phyloP scores from a whole-genome alignment of 140 eudicot genomes.

The Oenanthe javanica region DNA sequence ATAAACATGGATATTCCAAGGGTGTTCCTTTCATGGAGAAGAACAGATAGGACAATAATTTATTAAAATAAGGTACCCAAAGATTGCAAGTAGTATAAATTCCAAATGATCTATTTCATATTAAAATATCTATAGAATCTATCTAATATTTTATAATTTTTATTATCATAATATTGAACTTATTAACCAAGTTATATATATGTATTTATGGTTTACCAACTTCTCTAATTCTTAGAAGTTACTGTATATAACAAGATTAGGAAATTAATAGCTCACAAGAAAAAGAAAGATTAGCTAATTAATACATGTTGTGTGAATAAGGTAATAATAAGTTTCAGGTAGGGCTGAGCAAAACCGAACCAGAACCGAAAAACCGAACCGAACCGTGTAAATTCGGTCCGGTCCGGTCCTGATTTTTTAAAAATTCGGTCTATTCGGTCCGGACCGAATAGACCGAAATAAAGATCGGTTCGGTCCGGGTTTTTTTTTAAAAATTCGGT shows the following conservation, averaged over 20 bases:
- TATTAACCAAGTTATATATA: not conserved
- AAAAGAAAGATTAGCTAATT: too few relatives aligned
- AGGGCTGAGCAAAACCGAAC: too few relatives aligned
- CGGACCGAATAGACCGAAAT: too few relatives aligned
- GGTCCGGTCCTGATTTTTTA: too few relatives aligned
- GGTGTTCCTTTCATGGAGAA: not conserved
- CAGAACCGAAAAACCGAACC: too few relatives aligned
- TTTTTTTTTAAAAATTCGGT: too few relatives aligned
- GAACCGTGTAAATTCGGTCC: too few relatives aligned
- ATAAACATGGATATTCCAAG: not conserved
- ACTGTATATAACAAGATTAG: not conserved
- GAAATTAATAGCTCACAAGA: too few relatives aligned
- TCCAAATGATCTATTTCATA: not conserved
- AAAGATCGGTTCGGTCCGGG: too few relatives aligned
- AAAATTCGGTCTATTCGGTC: too few relatives aligned
- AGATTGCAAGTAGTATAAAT: not conserved
- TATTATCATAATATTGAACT: not conserved
- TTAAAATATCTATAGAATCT: not conserved
- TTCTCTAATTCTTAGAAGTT: not conserved
- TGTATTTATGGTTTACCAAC: not conserved
- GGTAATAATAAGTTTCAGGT: not conserved
- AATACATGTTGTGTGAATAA: not conserved
- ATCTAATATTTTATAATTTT: too few relatives aligned
- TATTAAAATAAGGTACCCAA: too few relatives aligned
- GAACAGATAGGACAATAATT: not conserved